Base-by-base conservation (phyloP, 306 rosid genomes). In the Vachellia pachyceras region DNA sequence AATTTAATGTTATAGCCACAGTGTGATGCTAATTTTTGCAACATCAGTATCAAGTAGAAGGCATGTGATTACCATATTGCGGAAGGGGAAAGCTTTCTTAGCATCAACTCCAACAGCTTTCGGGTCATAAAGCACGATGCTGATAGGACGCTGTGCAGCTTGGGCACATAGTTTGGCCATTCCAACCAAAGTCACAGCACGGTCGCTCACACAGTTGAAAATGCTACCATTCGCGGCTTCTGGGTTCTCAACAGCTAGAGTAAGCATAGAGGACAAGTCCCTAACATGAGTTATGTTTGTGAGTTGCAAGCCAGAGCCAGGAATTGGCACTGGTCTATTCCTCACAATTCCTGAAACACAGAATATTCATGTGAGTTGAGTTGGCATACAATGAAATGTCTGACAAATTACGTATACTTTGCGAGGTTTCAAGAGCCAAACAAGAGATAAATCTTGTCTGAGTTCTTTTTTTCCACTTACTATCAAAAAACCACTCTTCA, bases 401-500 rank as follows among this genome's bases (percentile, higher is more conserved):
- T 35, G 8, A 4, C n/a, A 13, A 29, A 5, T 61, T 61, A 2
- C n/a, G 13, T 61, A 61, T 33, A 13, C 41, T 13, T 12, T 25
- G 7, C 12, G 40, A 61, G 41, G n/a, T 33, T 23, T 60, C 67
- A 11, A 25, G 39, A 60, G 67, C 14, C 18, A 11, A 25, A 60
- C 39, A 29, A 25, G 65, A 58, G 36, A 41, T 69, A 60, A 36
- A 77, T 57, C 33, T 65, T 45, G 50, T 12, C 11, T 45, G 5
- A 11, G 33, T 29, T 29, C 2, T 29, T 29, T 29, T 0, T 58
- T 39, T 35, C 65, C 39, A 68, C 93, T 91, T 91, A 93, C 98
- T 83, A 71, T 95, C 96, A 42, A 93, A 95, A 88, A 93, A 95
- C 99, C 98, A 95, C 83, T 95, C 99, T 81, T 95, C 98, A 39